Percentiles rank a stretch among this genome's conserved stretches.
These are phyloP conservation scores for Kockiozyma suomiensis DNA, from an alignment of 805 yeast species.

Conservation along the genomic window DNA sequence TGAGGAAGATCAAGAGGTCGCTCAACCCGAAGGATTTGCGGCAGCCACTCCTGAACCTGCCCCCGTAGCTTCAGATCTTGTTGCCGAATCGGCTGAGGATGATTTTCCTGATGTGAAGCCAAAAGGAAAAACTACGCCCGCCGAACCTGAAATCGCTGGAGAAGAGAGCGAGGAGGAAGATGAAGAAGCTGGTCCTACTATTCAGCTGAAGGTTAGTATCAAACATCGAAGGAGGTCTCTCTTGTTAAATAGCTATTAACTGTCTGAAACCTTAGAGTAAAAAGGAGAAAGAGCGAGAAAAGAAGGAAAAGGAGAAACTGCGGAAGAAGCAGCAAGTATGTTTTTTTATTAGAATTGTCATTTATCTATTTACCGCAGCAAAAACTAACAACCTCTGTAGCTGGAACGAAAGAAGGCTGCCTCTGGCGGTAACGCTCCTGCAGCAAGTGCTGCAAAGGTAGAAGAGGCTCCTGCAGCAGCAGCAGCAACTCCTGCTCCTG, in stretches of 20 bases:
- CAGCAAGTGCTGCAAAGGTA: slow-evolving; percentile 43
- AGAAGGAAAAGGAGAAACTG: slow-evolving; percentile 65
- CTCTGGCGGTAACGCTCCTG: slow-evolving; percentile 51
- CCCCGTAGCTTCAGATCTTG: slow-evolving; percentile 1
- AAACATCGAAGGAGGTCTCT: not conserved
- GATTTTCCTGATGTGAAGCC: slow-evolving; percentile 2
- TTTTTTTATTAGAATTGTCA: no score
- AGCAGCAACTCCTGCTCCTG: slow-evolving; percentile 41
- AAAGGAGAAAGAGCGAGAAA: slow-evolving; percentile 96
- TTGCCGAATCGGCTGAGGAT: slow-evolving; percentile 1
- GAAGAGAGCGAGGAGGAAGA: slow-evolving; percentile 58
- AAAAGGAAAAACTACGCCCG: slow-evolving; percentile 20
- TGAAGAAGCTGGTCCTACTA: slow-evolving; percentile 65
- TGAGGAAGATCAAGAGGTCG: slow-evolving; percentile 34
- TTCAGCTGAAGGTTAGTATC: slow-evolving; percentile 44
- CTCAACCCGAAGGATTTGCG: slow-evolving; percentile 5
- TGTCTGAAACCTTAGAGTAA: slow-evolving; percentile 65
- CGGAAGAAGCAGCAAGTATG: slow-evolving; percentile 78
- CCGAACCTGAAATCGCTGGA: slow-evolving; percentile 38
- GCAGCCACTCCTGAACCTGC: slow-evolving; percentile 32
- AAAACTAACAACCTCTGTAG: slow-evolving; percentile 35
- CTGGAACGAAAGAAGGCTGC: slow-evolving; percentile 60
- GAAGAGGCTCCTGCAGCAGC: slow-evolving; percentile 46
- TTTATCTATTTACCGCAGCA: no score
- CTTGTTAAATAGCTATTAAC: not conserved